Conservation (phyloP, 208 protist genomes). For the Acanthamoeba healyi region DNA sequence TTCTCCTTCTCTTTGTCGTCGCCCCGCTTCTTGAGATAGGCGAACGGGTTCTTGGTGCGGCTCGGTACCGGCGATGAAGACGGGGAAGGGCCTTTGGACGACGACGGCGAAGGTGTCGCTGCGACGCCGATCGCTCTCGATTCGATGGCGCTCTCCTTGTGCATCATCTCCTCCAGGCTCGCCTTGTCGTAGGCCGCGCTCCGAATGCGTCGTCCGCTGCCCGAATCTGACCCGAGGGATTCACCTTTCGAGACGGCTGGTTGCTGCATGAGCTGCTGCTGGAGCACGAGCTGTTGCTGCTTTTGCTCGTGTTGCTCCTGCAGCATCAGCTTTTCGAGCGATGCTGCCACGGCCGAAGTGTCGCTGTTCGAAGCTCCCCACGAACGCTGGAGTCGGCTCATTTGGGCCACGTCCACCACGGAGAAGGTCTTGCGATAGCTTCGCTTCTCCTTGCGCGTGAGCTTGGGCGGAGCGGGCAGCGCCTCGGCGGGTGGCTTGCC, state of each 20-base stretch:
- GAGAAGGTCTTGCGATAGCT: slow-evolving; percentile 58
- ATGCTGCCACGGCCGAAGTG: background rate
- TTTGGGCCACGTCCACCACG: slow-evolving; percentile 5
- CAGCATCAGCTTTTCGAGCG: slow-evolving; percentile 6
- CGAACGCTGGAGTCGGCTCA: background rate
- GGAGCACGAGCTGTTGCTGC: background rate
- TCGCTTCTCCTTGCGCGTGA: slow-evolving; percentile 29
- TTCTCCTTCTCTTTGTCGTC: no score
- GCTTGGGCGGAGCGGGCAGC: background rate
- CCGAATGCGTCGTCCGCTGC: background rate
- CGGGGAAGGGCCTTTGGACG: no score
- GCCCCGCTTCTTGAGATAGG: no score
- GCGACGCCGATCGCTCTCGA: no score
- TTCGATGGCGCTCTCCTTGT: background rate
- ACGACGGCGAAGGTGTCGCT: no score
- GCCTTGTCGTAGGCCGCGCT: background rate
- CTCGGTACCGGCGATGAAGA: no score
- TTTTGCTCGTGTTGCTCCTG: slow-evolving; percentile 8
- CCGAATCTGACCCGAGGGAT: background rate
- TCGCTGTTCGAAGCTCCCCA: background rate
- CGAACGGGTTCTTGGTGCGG: no score
- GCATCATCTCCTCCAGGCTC: background rate
- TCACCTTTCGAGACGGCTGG: background rate
- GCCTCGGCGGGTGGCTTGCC: background rate
- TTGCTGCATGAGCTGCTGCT: background rate